Evolutionary conservation across 2,329 filamentous ascomycete genomes (phyloP), one percentile per base, ranked within the genome.

Genomic region (Aspergillus melleus): DNA sequence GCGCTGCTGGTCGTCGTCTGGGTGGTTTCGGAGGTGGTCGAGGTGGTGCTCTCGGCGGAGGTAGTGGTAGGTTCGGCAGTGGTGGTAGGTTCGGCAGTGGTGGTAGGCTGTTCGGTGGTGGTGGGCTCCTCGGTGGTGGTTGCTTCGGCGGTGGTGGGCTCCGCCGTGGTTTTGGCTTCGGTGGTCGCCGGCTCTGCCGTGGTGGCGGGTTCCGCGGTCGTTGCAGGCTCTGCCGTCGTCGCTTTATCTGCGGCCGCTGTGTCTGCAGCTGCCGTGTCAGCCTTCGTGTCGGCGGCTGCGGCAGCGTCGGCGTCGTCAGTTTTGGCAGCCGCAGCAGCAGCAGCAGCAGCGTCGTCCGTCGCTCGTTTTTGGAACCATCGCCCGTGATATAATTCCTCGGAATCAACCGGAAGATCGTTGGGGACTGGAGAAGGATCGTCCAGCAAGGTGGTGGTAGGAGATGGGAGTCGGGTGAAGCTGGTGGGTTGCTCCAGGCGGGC

Each of bases 41-140:
- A 51, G 22, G 53, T 47, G 53, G 53, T 55, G 39, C 22, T 55
- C 42, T 46, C 22, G 4, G 42, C 26, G 53, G 39, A 53, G 51
- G 51, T 32, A 5, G 53, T 55, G 6, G 39, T 47, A 2, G 53
- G 44, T n/a, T 42, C 29, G 11, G 53, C 14, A 12, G 52, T 16
- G 29, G 22, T 52, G 5, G 44, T 47, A n/a, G 44, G 44, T n/a
- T 42, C 29, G 11, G 53, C 14, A 12, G 52, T 16, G 29, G 22
- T 52, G 5, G 44, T 47, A n/a, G 44, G 44, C 19, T 20, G 44
- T 47, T 19, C 20, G 22, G 44, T 47, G 44, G 44, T 47, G 9
- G 44, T 22, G 44, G 44, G 22, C 12, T 47, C 44, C 22, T 47
- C 22, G 11, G 44, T 47, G 22, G 53, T 55, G 22, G 42, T 30